Base-by-base conservation (phyloP, 306 rosid species). In the Senna siamea region DNA sequence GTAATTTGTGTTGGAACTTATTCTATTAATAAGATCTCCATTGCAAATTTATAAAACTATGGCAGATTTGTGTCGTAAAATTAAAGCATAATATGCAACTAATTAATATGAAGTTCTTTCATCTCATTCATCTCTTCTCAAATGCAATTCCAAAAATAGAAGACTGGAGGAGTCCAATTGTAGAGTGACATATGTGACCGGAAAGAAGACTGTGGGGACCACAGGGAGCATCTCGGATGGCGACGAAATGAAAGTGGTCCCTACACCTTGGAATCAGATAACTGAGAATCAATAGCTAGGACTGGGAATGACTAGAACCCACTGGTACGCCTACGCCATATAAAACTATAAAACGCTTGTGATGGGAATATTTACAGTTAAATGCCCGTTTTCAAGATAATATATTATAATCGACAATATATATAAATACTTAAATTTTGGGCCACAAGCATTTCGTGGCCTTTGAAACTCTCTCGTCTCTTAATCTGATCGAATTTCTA, bases 371-470 rank as follows among this genome's bases (percentile, higher is more conserved):
- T 63, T 40, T 40, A 23, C 60, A 54, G 4, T 2, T 20, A 40
- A 18, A 37, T 1, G 9, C 37, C 19, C 51, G 19, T 64, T 64
- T 52, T 64, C 9, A 22, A 22, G 70, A 64, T 64, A 64, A 64
- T 41, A 1, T 19, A 20, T 37, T 38, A 8, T 32, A 32, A 2
- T 32, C 2, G 5, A 32, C 37, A 32, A 32, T 32, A 32, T 32
- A 5, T 32, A 5, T 32, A 2, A n/a, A n/a, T n/a, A n/a, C n/a
- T n/a, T n/a, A n/a, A n/a, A 63, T 43, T 20, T 15, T 11, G 6
- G 9, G 53, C 53, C 70, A 44, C 53, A 41, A 43, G 0, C 70
- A 44, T 22, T 26, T 17, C 40, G 41, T 66, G 71, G 56, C 56
- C 56, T 46, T 14, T 8, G 4, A 23, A 23, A 44, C 19, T 32